These are phyloP conservation scores for Erythrobasidium hasegawianum DNA, from an alignment of 1,284 basidiomycete genomes.

Conservation along the genomic window DNA sequence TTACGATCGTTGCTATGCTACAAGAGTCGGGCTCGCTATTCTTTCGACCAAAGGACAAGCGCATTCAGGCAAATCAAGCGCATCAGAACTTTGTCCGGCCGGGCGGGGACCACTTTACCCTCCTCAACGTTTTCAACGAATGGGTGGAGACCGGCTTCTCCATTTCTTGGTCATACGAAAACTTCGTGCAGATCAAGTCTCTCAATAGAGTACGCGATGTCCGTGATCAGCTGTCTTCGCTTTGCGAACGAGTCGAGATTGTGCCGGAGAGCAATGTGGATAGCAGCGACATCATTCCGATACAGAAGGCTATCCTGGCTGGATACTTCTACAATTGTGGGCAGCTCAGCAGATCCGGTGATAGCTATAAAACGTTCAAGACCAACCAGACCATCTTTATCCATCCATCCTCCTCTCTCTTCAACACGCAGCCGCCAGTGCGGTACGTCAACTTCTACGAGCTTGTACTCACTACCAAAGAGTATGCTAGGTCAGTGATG, in stretches of 20 bases:
- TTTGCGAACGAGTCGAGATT: conserved; percentile 96
- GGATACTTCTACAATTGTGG: conserved; percentile 62
- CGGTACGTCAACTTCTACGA: conserved; percentile 92
- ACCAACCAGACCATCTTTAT: conserved; percentile 75
- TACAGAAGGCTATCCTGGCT: conserved; percentile 90
- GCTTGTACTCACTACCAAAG: conserved; percentile 60
- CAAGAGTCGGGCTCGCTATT: conserved; percentile 92
- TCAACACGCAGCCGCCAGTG: conserved; percentile 91
- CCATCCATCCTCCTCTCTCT: conserved; percentile 90
- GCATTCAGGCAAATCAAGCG: conserved; percentile 90
- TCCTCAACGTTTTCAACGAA: conserved; percentile 77
- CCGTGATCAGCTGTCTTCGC: conserved; percentile 81
- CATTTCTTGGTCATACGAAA: conserved; percentile 68
- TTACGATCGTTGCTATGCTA: conserved; percentile 97
- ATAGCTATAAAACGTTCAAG: conserved; percentile 46
- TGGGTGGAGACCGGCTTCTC: conserved; percentile 97
- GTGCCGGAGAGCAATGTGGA: conserved; percentile 76
- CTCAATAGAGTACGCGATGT: conserved; percentile 91
- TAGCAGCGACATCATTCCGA: conserved; percentile 79
- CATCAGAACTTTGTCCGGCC: conserved; percentile 90
- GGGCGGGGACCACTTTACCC: conserved; percentile 96
- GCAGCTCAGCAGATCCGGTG: conserved; percentile 45
- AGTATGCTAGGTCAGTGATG: conserved; percentile 80
- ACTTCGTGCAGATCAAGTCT: conserved; percentile 96
- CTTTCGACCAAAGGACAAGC: conserved; percentile 88